phyloP scores from a whole-genome alignment of 192 early-diverging fungal genomes.

The Podila horticola region DNA sequence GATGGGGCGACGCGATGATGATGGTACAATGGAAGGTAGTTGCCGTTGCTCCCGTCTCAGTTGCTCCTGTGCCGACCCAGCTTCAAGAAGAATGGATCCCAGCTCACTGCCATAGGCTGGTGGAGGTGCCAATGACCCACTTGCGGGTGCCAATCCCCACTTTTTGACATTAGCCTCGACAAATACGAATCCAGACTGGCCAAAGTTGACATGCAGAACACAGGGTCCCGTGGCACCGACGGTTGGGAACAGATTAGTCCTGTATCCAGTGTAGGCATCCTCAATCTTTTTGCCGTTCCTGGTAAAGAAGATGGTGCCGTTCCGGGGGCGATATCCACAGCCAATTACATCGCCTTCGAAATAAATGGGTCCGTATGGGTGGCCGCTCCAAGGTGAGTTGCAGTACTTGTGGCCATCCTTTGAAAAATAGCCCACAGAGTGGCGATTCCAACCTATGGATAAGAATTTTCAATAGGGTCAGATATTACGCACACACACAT shows the following conservation, averaged over 20 bases:
- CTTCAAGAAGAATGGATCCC: constrained; percentile 71
- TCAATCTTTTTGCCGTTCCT: constrained; percentile 78
- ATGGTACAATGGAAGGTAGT: background rate
- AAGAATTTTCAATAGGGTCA: background rate
- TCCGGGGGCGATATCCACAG: constrained; percentile 79
- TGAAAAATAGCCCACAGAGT: constrained; percentile 77
- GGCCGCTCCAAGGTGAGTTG: constrained; percentile 73
- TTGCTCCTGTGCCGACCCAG: constrained; percentile 15
- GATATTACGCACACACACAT: background rate
- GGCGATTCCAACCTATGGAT: constrained; percentile 75
- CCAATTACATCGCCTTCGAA: constrained; percentile 82
- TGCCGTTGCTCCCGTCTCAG: background rate
- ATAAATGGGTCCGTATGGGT: constrained; percentile 70
- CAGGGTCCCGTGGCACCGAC: constrained; percentile 69
- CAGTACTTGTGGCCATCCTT: constrained; percentile 74
- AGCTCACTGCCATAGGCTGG: constrained; percentile 80
- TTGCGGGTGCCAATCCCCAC: constrained; percentile 80
- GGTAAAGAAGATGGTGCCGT: constrained; percentile 80
- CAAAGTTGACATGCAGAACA: constrained; percentile 76
- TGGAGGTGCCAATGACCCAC: constrained; percentile 76
- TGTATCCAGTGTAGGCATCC: constrained; percentile 74
- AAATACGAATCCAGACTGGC: constrained; percentile 85
- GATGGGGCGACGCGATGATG: background rate
- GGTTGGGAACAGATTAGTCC: constrained; percentile 76
- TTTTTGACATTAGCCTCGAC: constrained; percentile 87